Evolutionary conservation across 2,329 filamentous ascomycete genomes (phyloP), one percentile per base, ranked within the genome.

Genomic region (Colletotrichum nymphaeae): DNA sequence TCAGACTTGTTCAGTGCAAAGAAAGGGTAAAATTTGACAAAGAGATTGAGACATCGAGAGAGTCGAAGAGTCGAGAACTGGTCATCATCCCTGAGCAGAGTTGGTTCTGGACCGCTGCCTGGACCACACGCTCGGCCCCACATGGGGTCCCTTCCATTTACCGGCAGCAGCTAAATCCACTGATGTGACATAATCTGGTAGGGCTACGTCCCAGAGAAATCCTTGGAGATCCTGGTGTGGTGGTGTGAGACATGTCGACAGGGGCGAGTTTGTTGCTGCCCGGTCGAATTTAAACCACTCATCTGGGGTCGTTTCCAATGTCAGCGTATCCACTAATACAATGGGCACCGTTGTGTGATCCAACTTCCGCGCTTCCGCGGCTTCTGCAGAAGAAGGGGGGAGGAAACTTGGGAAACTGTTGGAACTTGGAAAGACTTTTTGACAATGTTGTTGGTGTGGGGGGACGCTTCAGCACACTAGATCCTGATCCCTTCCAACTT

Each of bases 131-230:
- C 63, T 46, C 52, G 52, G 35, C 30, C 28, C 63, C 63, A 65
- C 32, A 22, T 22, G 32, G 24, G 52, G 32, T 65, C 32, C 63
- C 63, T 57, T 19, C 52, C 52, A 65, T 65, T 57, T 65, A 57
- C 32, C 52, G 63, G 52, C 63, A 65, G 16, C 52, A n/a, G 32
- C 30, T 6, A 22, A 53, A 28, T 11, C 63, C 63, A 46, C 63
- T 56, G 52, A 65, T 42, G 53, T 65, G 63, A 65, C 52, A 65
- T 65, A 65, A 65, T 30, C 63, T 42, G 49, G 52, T 65, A 65
- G 63, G 63, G 63, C 63, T 65, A 65, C 63, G 63, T 56, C 63
- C 63, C 63, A 56, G 52, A 65, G 11, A 30, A 56, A 56, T 65
- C 24, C 63, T 56, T 65, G 63, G 24, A 42, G 16, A 28, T 24